Evolutionary conservation across 345 rosid genomes (phyloP).

Genomic region (Gossypium arboreum): DNA sequence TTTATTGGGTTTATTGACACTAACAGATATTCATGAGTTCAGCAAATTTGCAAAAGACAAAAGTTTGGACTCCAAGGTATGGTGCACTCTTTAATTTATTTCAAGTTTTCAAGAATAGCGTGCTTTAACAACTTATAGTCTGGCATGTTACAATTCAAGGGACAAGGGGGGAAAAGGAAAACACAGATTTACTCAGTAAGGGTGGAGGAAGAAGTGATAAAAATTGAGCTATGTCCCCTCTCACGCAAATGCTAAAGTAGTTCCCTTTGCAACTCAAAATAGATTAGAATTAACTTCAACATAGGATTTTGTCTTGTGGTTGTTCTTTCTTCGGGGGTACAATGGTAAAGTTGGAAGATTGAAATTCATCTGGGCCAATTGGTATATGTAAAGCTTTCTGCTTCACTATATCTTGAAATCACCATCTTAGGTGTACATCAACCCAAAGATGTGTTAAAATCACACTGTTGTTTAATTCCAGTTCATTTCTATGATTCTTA

Average conservation of each 20-base stretch:
- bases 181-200: not conserved
- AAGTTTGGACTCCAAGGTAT: constrained; percentile 48
- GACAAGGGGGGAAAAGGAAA: not conserved
- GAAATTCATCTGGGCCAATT: not conserved
- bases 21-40: constrained; percentile 56
- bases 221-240: not conserved
- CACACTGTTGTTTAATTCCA: not conserved
- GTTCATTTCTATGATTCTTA: not conserved
- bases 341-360: not conserved
- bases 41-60: constrained; percentile 39
- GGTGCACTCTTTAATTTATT: constrained; percentile 12
- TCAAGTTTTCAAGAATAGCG: not conserved
- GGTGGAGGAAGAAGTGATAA: not conserved
- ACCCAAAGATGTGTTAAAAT: not conserved
- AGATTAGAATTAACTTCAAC: not conserved
- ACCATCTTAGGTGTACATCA: not conserved
- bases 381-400: not conserved
- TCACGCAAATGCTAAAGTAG: not conserved
- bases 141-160: not conserved
- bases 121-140: not conserved
- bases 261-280: not conserved
- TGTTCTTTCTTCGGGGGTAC: not conserved
- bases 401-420: not conserved
- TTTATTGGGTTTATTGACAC: constrained; percentile 64
- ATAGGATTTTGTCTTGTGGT: not conserved